Percentiles rank a stretch among this genome's conserved stretches.
These are phyloP conservation scores for Phytophthora sp. DNA, from an alignment of 352 stramenopile genomes.

Conservation along the genomic window DNA sequence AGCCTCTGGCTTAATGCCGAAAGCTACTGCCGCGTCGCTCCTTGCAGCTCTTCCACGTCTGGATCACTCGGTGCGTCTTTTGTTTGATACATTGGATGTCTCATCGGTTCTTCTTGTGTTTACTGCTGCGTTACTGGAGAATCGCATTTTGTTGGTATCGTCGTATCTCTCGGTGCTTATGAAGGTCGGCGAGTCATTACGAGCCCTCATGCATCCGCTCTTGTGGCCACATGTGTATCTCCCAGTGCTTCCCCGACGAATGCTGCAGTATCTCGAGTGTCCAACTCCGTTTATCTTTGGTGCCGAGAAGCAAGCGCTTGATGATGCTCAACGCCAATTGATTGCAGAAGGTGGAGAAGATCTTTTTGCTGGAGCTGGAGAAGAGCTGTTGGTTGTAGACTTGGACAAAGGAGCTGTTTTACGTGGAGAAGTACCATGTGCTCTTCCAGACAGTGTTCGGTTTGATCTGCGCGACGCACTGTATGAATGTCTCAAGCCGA, in stretches of 20 bases:
- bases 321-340: slow-evolving; percentile 57
- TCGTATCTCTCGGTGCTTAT: slow-evolving; percentile 84
- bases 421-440: slow-evolving; percentile 56
- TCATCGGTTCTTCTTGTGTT: slow-evolving; percentile 80
- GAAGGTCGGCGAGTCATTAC: slow-evolving; percentile 79
- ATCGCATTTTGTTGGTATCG: slow-evolving; percentile 82
- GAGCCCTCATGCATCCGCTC: slow-evolving; percentile 85
- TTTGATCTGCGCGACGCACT: slow-evolving; percentile 58
- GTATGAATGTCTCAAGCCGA: slow-evolving; percentile 72
- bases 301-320: slow-evolving; percentile 65
- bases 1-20: slow-evolving; percentile 34
- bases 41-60: slow-evolving; percentile 62
- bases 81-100: slow-evolving; percentile 85
- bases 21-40: slow-evolving; percentile 42
- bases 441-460: slow-evolving; percentile 51
- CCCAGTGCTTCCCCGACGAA: slow-evolving; percentile 73
- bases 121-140: slow-evolving; percentile 79
- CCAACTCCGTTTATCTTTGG: slow-evolving; percentile 89
- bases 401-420: slow-evolving; percentile 69
- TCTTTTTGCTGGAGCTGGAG: slow-evolving; percentile 51
- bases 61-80: slow-evolving; percentile 75
- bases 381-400: slow-evolving; percentile 80
- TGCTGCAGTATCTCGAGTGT: slow-evolving; percentile 88
- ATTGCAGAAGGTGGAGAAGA: slow-evolving; percentile 50
- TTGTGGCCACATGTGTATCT: slow-evolving; percentile 90